Evolutionary conservation across 257 asterid genomes (phyloP), one percentile per base, ranked within the genome.

Genomic region (Fraxinus anomala): DNA sequence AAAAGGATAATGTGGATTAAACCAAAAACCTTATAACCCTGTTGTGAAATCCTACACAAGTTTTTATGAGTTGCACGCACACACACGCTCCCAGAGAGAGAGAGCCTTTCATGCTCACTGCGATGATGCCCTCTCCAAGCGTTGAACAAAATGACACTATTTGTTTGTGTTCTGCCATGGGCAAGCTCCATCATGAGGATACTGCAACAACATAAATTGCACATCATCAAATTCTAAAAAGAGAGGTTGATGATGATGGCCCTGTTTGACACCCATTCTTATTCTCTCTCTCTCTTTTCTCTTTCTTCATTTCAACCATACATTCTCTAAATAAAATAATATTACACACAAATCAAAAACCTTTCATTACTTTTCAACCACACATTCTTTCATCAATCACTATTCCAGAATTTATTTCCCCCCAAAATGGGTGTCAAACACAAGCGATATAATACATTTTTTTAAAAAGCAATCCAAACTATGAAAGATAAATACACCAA

Each of bases 111-210:
- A 90, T 33, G 85, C 72, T 61, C 96, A 91, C 82, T 95, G 99
- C 33, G 97, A 91, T 33, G 94, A 66, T 31, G 97, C 93, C 88
- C 98, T 92, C 90, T 95, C 93, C 84, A 95, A 77, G 56, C 97
- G 97, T 83, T 95, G 99, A 79, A 91, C 97, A 88, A 95, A 95
- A 82, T 95, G 99, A 82, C 99, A 95, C 82, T 95, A 95, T 85
- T 95, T 93, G 82, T 88, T 88, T 9, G 97, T 84, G 73, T 91
- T 87, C 83, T 81, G 88, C 85, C 93, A 82, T 3, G 99, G 99
- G 83, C 99, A 95, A 66, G 87, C 86, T 80, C 99, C 99, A 75
- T 95, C 99, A 85, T 95, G 97, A 36, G 97, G 97, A 83, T 98
- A 95, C 99, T 93, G 91, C 79, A 86, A 84, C 78, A 81, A 19